Conservation (phyloP, 2,329 filamentous ascomycete genomes). For the Zymoseptoria ardabiliae region DNA sequence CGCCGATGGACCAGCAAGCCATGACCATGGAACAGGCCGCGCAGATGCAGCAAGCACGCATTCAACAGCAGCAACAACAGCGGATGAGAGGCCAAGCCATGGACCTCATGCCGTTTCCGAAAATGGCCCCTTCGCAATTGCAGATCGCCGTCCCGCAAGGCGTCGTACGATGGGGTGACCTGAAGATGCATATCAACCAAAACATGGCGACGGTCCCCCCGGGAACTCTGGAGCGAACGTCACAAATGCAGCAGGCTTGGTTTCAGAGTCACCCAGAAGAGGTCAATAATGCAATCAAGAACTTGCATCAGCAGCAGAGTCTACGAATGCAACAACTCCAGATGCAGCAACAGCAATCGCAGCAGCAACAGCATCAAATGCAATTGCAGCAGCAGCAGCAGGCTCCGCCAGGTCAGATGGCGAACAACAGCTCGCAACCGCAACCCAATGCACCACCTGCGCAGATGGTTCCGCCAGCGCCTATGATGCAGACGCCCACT, state of each 20-base stretch:
- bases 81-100: slow-evolving; percentile 11
- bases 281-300: slow-evolving; percentile 14
- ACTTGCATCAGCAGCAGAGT: slow-evolving; percentile 30
- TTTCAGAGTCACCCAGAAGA: slow-evolving; percentile 20
- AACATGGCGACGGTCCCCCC: slow-evolving; percentile 40
- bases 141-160: slow-evolving; percentile 38
- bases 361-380: not conserved
- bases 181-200: slow-evolving; percentile 47
- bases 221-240: slow-evolving; percentile 35
- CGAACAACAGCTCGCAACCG: not conserved
- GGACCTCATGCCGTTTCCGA: slow-evolving; percentile 15
- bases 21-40: slow-evolving; percentile 6
- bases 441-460: slow-evolving; percentile 15
- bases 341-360: slow-evolving; percentile 28
- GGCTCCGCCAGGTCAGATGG: not conserved
- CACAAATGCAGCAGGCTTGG: slow-evolving; percentile 21
- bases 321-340: slow-evolving; percentile 37
- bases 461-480: slow-evolving; percentile 33
- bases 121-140: slow-evolving; percentile 7
- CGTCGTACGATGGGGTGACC: slow-evolving; percentile 49
- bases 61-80: slow-evolving; percentile 9
- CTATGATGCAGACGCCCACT: slow-evolving; percentile 15
- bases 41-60: slow-evolving; percentile 10
- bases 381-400: slow-evolving; percentile 5
- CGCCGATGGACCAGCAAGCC: slow-evolving; percentile 9